phyloP scores from a whole-genome alignment of 495 filamentous ascomycete genomes.

The Talaromyces ruber region DNA sequence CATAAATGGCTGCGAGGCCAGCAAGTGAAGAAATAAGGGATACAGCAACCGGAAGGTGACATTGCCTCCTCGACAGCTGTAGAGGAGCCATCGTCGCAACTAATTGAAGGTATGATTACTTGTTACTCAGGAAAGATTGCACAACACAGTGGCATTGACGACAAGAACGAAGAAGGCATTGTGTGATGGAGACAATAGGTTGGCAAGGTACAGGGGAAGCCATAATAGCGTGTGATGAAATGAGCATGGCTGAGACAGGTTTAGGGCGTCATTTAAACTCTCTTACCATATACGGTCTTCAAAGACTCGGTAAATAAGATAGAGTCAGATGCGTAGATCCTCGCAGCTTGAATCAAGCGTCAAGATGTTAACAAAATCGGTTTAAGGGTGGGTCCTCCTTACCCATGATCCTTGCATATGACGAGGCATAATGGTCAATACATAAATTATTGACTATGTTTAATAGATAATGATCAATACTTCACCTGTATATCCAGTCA shows the following conservation, averaged over 20 bases:
- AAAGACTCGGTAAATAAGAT: neutral
- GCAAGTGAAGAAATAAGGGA: neutral
- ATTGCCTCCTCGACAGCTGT: neutral
- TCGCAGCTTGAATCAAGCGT: neutral
- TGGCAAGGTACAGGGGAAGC: no score
- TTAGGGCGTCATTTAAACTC: neutral
- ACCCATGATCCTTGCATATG: neutral
- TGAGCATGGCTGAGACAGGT: neutral
- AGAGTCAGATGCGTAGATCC: neutral
- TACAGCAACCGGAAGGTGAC: neutral
- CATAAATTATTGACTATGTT: neutral
- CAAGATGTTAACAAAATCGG: neutral
- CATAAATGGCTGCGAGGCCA: no score
- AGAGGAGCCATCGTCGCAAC: neutral
- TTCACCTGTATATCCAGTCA: neutral
- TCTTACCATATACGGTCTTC: neutral
- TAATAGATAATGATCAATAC: neutral
- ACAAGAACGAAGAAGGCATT: neutral
- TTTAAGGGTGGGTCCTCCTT: neutral
- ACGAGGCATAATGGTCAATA: neutral
- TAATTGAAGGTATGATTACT: neutral
- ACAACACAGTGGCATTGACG: neutral
- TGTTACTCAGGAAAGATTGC: neutral
- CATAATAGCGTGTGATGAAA: neutral
- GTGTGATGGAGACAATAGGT: no score